A percentile compares a stretch with the other conserved stretches of the same genome.
phyloP scores from a whole-genome alignment of 495 filamentous ascomycete genomes.

The Aspergillus sclerotioniger region DNA sequence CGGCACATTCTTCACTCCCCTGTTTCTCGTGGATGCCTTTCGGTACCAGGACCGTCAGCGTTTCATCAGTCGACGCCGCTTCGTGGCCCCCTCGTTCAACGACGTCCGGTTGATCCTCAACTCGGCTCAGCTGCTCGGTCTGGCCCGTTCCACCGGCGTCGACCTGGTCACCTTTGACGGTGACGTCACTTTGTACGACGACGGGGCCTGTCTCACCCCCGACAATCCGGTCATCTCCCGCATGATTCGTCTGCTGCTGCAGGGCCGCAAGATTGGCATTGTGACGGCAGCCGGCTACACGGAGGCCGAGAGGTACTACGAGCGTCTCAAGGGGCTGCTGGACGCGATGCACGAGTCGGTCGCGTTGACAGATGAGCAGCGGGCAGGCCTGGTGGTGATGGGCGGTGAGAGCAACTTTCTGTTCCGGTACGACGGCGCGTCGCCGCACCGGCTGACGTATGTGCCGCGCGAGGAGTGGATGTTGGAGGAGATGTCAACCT shows the following conservation, averaged over 20 bases:
- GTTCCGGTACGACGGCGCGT: conserved; percentile 62
- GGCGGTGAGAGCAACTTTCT: conserved; percentile 90
- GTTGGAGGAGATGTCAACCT: conserved; percentile 81
- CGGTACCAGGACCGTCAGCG: conserved; percentile 80
- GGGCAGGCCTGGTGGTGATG: conserved; percentile 80
- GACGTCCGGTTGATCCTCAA: conserved; percentile 91
- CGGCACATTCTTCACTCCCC: conserved; percentile 85
- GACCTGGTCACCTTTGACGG: conserved; percentile 94
- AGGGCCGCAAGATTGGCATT: conserved; percentile 77
- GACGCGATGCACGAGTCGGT: conserved; percentile 69
- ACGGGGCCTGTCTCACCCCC: conserved; percentile 73
- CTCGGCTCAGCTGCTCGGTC: conserved; percentile 86
- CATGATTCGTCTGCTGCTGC: conserved; percentile 63
- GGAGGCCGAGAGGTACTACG: conserved; percentile 78
- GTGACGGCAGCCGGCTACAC: conserved; percentile 97
- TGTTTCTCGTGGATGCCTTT: conserved; percentile 86
- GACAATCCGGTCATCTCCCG: conserved; percentile 76
- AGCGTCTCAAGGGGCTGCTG: conserved; percentile 77
- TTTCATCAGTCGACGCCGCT: conserved; percentile 85
- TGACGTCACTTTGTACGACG: conserved; percentile 95
- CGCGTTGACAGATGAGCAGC: conserved; percentile 58
- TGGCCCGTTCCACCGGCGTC: conserved; percentile 59
- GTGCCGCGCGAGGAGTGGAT: conserved; percentile 75
- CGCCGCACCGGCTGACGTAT: conserved; percentile 42
- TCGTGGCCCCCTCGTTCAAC: conserved; percentile 97